Conservation (phyloP, 768 basidiomycete species). For the Agrocybe chaxingu region DNA sequence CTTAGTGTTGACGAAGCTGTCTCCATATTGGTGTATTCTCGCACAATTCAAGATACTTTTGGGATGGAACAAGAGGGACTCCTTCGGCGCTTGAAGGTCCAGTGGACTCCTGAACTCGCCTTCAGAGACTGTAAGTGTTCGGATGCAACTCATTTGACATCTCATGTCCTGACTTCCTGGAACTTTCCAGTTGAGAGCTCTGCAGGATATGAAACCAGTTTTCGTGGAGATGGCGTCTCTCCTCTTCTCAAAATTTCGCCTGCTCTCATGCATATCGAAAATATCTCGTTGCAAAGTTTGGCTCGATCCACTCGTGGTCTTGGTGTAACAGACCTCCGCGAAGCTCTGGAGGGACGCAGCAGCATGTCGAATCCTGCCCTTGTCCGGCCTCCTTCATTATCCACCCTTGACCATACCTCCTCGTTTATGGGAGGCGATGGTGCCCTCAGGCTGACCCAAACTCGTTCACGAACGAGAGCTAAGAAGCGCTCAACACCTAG, state of each 20-base stretch:
- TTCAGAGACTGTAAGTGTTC: conserved; percentile 66
- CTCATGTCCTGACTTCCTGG: background rate
- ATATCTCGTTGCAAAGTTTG: conserved; percentile 83
- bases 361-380: conserved; percentile 79
- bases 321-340: conserved; percentile 84
- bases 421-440: conserved; percentile 38
- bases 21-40: conserved; percentile 49
- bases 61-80: conserved; percentile 59
- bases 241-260: conserved; percentile 81
- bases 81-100: conserved; percentile 45
- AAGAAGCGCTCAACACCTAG: conserved; percentile 48
- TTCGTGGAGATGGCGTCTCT: conserved; percentile 65
- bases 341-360: conserved; percentile 83
- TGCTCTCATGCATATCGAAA: conserved; percentile 87
- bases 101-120: conserved; percentile 77
- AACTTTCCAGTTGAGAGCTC: conserved; percentile 16
- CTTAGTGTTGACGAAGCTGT: conserved; percentile 36
- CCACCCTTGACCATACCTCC: conserved; percentile 70
- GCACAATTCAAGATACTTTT: conserved; percentile 58
- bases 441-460: conserved; percentile 40
- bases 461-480: conserved; percentile 48
- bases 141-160: background rate
- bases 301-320: conserved; percentile 76
- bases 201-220: conserved; percentile 45
- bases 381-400: conserved; percentile 66